Evolutionary conservation across 768 basidiomycete genomes (phyloP).

Genomic region (Rhodotorula taiwanensis): DNA sequence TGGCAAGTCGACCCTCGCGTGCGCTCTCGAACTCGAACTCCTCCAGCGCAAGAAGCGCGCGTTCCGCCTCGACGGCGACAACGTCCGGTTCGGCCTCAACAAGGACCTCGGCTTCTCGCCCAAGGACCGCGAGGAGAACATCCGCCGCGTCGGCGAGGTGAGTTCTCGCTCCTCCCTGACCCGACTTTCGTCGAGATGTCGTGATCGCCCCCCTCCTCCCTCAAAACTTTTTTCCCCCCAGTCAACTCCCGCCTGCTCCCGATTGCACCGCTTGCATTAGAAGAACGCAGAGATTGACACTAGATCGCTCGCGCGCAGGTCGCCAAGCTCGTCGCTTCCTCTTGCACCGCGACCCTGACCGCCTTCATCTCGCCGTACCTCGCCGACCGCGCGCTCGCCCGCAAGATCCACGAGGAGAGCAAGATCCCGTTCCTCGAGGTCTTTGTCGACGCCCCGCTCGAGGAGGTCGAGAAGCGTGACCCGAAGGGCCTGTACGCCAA

Average conservation of each 20-base stretch:
- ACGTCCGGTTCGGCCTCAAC: constrained; percentile 90
- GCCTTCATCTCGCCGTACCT: constrained; percentile 99
- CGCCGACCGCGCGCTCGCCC: constrained; percentile 72
- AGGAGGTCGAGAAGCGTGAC: constrained; percentile 81
- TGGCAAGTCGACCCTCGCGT: constrained; percentile 85
- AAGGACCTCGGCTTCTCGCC: constrained; percentile 93
- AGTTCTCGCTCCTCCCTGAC: constrained; percentile 18
- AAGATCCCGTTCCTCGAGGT: constrained; percentile 84
- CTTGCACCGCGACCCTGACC: constrained; percentile 76
- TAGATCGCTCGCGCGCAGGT: constrained; percentile 54
- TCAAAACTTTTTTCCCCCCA: not conserved
- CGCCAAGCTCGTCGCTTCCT: constrained; percentile 84
- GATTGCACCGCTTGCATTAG: too few relatives aligned
- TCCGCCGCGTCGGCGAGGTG: constrained; percentile 93
- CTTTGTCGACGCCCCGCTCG: constrained; percentile 83
- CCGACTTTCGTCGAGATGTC: not conserved
- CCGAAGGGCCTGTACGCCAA: constrained; percentile 98
- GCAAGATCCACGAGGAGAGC: constrained; percentile 68
- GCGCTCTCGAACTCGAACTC: constrained; percentile 91
- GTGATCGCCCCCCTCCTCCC: not conserved
- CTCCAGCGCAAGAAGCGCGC: constrained; percentile 75
- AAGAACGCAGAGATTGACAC: too few relatives aligned
- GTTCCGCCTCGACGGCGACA: constrained; percentile 94
- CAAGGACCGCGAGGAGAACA: constrained; percentile 86
- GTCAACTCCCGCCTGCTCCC: too few relatives aligned